A percentile compares a stretch with the other conserved stretches of the same genome.
These are phyloP conservation scores for Trametes cinnabarina DNA, from an alignment of 768 basidiomycete genomes.

Conservation along the genomic window DNA sequence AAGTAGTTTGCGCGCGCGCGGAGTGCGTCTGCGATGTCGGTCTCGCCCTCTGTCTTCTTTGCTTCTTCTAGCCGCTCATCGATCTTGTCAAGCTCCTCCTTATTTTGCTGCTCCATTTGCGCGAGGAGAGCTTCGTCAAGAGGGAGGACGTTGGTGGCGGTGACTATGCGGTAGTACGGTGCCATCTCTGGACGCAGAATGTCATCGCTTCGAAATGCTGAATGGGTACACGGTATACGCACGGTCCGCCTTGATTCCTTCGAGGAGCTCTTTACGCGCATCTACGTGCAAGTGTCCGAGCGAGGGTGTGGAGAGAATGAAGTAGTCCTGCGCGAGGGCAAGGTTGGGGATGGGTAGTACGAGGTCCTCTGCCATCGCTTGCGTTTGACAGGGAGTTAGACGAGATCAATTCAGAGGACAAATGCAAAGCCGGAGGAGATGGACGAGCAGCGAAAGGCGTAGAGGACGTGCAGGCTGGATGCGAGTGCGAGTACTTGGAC, in stretches of 20 bases:
- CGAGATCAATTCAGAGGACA: background rate
- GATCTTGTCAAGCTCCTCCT: slow-evolving; percentile 66
- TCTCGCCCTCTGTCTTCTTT: slow-evolving; percentile 87
- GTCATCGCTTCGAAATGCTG: background rate
- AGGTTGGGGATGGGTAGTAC: slow-evolving; percentile 88
- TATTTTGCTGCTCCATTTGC: slow-evolving; percentile 66
- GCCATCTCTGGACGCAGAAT: slow-evolving; percentile 69
- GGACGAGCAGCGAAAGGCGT: background rate
- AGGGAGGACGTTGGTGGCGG: slow-evolving; percentile 47
- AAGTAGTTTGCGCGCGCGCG: slow-evolving; percentile 82
- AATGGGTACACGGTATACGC: slow-evolving; percentile 32
- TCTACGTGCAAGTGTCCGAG: slow-evolving; percentile 64
- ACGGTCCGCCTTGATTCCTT: slow-evolving; percentile 81
- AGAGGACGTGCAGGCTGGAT: background rate
- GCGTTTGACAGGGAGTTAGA: background rate
- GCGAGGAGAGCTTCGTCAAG: slow-evolving; percentile 53
- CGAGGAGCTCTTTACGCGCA: slow-evolving; percentile 62
- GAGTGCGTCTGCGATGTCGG: slow-evolving; percentile 87
- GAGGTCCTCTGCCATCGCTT: slow-evolving; percentile 74
- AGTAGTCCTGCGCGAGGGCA: slow-evolving; percentile 74
- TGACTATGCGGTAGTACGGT: slow-evolving; percentile 70
- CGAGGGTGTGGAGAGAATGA: slow-evolving; percentile 61
- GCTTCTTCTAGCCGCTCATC: slow-evolving; percentile 83
- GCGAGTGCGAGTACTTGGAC: slow-evolving; percentile 20
- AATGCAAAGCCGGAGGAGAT: background rate